Evolutionary conservation across 768 basidiomycete species (phyloP), one percentile per base, ranked within the genome.

Genomic region (Scleroderma citrinum): DNA sequence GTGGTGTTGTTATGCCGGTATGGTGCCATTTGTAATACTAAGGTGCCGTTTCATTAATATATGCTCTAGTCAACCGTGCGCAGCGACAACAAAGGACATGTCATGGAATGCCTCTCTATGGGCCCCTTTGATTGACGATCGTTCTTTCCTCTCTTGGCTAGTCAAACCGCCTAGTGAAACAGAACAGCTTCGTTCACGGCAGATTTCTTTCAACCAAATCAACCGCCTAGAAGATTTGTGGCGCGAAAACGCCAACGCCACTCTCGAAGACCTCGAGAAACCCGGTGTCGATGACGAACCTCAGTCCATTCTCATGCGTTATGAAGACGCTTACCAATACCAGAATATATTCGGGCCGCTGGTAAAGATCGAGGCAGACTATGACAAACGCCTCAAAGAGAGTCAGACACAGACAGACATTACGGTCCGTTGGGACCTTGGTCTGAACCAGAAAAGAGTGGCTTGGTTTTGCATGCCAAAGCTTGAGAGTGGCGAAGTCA

Each of bases 311-410:
- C 64, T 95, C 20, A 69, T 88, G 47, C 85, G 84, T 55, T 99
- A 99, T 66, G 95, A 98, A 64, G 96, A 99, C 66, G 96, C 96
- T 39, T 99, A 98, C 63, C 96, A 98, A 61, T 99, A 99, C 66
- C 96, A 99, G 72, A 99, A 99, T 64, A 98, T 99, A 48, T 95
- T 98, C 60, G 96, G 96, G 5, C 96, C 96, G 14, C 80, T 99
- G 40, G 96, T 99, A 68, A 99, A 99, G 73, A 98, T 99, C 58
- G 96, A 99, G 63, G 96, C 96, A 2, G 96, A 99, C 71, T 99
- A 97, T 60, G 96, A 99, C 64, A 97, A 97, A 71, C 80, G 85
- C 47, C 77, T 98, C 60, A 99, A 99, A 70, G 96, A 99, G 67
- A 91, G 92, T 52, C 96, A 99, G 71, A 98, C 96, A 0, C 95